Conservation (phyloP, 2,329 filamentous ascomycete genomes). For the Colletotrichum brevisporum region DNA sequence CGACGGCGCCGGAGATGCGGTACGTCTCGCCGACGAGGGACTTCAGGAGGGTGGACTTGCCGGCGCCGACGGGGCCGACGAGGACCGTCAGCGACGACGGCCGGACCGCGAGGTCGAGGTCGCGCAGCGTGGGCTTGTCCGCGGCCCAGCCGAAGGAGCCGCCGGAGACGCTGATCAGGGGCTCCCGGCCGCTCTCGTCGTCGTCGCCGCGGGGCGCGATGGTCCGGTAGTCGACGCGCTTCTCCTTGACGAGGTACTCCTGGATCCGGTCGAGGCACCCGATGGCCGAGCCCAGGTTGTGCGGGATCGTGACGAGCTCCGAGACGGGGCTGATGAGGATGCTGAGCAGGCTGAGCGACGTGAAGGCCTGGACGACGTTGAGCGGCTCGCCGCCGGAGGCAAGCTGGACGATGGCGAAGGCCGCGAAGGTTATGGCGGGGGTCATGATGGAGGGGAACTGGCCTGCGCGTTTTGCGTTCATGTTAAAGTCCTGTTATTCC, state of each 20-base stretch:
- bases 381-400: constrained; percentile 11
- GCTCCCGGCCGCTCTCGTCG: neutral
- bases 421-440: constrained; percentile 28
- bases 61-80: constrained; percentile 47
- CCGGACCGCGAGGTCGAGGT: constrained; percentile 7
- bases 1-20: constrained; percentile 29
- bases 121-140: neutral
- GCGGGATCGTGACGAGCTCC: constrained; percentile 33
- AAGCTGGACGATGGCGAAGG: constrained; percentile 23
- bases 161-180: neutral
- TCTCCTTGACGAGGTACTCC: constrained; percentile 42
- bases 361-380: constrained; percentile 35
- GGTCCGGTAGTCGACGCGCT: constrained; percentile 18
- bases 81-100: neutral
- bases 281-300: constrained; percentile 38
- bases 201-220: accelerated
- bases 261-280: constrained; percentile 47
- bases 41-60: constrained; percentile 53
- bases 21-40: constrained; percentile 48
- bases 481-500: neutral
- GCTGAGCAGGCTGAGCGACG: constrained; percentile 24
- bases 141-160: constrained; percentile 17
- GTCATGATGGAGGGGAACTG: constrained; percentile 26
- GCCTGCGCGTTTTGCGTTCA: neutral
- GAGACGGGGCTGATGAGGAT: constrained; percentile 24